Conservation (phyloP, 2,329 filamentous ascomycete genomes). For the Kalmusia sp. region DNA sequence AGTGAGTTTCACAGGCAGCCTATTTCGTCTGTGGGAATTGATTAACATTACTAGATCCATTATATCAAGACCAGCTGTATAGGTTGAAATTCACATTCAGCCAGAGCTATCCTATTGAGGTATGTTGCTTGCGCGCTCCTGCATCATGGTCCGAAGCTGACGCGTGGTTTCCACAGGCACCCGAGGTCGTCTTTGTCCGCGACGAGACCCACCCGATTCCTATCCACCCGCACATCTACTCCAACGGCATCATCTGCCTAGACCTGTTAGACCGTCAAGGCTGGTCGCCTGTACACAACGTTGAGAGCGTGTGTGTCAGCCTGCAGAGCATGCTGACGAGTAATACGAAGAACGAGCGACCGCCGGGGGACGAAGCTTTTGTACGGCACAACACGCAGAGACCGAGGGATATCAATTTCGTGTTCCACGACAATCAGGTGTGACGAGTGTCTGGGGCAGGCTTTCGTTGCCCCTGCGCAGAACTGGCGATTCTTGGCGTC, state of each 20-base stretch:
- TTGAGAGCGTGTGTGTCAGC: slow-evolving; percentile 96
- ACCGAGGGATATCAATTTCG: slow-evolving; percentile 88
- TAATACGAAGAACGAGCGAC: slow-evolving; percentile 89
- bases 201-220: slow-evolving; percentile 71
- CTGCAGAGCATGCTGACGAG: slow-evolving; percentile 98
- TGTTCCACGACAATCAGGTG: slow-evolving; percentile 97
- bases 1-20: slow-evolving; percentile 47
- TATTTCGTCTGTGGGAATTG: neutral
- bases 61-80: slow-evolving; percentile 82
- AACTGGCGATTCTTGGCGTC: neutral
- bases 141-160: too few species aligned
- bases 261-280: slow-evolving; percentile 87
- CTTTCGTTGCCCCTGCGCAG: neutral
- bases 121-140: too few species aligned
- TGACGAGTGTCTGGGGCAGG: neutral
- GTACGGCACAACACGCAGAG: slow-evolving; percentile 79
- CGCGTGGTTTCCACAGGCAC: slow-evolving; percentile 66
- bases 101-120: slow-evolving; percentile 82
- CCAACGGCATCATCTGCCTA: slow-evolving; percentile 97
- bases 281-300: slow-evolving; percentile 96
- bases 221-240: slow-evolving; percentile 97
- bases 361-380: slow-evolving; percentile 89
- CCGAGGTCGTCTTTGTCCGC: slow-evolving; percentile 88
- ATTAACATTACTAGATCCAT: slow-evolving; percentile 61
- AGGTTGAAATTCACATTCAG: slow-evolving; percentile 88